These are phyloP conservation scores for Eimeria necatrix DNA, from an alignment of 169 alveolate genomes.

Conservation along the genomic window DNA sequence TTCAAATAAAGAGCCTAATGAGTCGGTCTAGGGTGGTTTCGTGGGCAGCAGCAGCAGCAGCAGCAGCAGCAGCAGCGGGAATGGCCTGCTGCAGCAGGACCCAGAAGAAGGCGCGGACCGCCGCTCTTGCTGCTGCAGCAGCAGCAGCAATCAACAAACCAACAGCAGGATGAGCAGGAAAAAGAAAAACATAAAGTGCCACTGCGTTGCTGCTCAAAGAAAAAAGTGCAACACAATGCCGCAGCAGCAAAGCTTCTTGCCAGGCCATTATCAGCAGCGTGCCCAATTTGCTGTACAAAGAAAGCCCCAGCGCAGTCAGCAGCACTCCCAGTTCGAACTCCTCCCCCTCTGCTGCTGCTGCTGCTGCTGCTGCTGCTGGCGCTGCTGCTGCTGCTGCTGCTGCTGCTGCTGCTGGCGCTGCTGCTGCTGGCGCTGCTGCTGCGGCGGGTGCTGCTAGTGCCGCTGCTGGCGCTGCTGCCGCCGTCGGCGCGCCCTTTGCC, in stretches of 20 bases:
- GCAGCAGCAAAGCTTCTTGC: slow-evolving; percentile 52
- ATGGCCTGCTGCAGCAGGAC: slow-evolving; percentile 18
- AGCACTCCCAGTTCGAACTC: slow-evolving; percentile 54
- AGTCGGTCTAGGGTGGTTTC: neutral
- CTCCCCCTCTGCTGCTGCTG: slow-evolving; percentile 30
- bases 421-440: neutral
- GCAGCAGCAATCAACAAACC: slow-evolving; percentile 15
- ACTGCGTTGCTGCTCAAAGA: slow-evolving; percentile 54
- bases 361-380: neutral
- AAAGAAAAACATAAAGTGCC: slow-evolving; percentile 54
- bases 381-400: neutral
- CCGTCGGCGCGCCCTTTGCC: neutral
- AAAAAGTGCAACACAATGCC: slow-evolving; percentile 57
- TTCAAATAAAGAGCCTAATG: neutral
- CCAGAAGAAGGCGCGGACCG: neutral
- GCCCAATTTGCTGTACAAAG: slow-evolving; percentile 59
- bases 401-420: neutral
- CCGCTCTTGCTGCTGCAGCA: slow-evolving; percentile 55
- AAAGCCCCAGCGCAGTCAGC: slow-evolving; percentile 53
- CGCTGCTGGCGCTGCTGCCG: neutral
- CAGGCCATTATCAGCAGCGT: slow-evolving; percentile 53
- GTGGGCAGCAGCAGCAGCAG: neutral
- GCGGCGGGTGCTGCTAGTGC: neutral
- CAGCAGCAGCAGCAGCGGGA: slow-evolving; percentile 27
- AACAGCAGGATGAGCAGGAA: slow-evolving; percentile 51